phyloP scores from a whole-genome alignment of 208 protist genomes.

The Trypanosomatidae sp. region DNA sequence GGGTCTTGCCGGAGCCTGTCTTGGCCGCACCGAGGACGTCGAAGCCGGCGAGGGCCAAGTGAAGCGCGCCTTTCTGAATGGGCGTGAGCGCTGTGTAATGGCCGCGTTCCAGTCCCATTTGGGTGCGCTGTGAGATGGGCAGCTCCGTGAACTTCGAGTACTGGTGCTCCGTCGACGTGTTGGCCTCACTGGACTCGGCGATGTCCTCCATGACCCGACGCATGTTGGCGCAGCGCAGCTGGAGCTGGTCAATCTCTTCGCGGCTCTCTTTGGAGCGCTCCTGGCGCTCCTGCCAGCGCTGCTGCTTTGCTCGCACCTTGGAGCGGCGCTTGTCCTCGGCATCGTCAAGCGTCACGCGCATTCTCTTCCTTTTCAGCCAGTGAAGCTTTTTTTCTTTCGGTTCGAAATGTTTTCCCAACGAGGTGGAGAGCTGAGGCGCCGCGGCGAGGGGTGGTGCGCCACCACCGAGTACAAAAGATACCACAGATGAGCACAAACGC shows the following conservation, averaged over 20 bases:
- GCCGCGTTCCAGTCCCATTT: constrained; percentile 89
- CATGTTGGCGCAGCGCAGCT: constrained; percentile 39
- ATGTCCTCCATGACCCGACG: constrained; percentile 47
- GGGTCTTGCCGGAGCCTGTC: constrained; percentile 98
- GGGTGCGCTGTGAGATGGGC: constrained; percentile 90
- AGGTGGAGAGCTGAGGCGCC: background rate
- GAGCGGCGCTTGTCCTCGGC: constrained; percentile 32
- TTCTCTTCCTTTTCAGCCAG: background rate
- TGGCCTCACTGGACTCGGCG: constrained; percentile 40
- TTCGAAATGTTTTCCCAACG: background rate
- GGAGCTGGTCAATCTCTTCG: constrained; percentile 63
- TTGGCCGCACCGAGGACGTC: constrained; percentile 99
- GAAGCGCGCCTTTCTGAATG: constrained; percentile 96
- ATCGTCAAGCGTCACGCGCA: constrained; percentile 35
- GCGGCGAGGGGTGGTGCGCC: background rate
- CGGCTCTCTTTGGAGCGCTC: constrained; percentile 76
- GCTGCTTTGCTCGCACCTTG: constrained; percentile 56
- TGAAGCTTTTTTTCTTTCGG: background rate
- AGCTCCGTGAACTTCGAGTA: constrained; percentile 82
- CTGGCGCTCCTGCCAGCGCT: constrained; percentile 81
- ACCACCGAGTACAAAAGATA: background rate
- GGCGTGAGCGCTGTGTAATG: constrained; percentile 95
- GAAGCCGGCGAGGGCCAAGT: constrained; percentile 93
- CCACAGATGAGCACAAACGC: too few species aligned
- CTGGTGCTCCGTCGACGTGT: constrained; percentile 44